phyloP scores from a whole-genome alignment of 805 yeast genomes.

The Priceomyces carsonii region DNA sequence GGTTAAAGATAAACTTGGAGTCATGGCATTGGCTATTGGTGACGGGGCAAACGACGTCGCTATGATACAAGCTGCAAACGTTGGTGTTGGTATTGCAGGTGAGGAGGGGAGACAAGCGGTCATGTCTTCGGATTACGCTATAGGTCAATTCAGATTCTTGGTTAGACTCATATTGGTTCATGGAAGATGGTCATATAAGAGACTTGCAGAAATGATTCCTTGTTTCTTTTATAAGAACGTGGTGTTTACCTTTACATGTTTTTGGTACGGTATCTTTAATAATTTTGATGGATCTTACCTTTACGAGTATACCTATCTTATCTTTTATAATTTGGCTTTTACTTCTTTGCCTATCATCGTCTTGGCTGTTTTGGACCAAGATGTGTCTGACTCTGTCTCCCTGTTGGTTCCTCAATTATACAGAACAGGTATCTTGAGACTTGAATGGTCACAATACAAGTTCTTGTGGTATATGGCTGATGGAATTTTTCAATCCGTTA shows the following conservation, averaged over 20 bases:
- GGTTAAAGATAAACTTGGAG: constrained; percentile 64
- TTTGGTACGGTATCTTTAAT: constrained; percentile 73
- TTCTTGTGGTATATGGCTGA: constrained; percentile 66
- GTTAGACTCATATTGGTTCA: constrained; percentile 68
- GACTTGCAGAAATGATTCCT: constrained; percentile 77
- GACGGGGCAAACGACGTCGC: constrained; percentile 89
- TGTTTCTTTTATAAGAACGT: constrained; percentile 78
- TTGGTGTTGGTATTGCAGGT: constrained; percentile 86
- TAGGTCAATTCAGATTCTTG: constrained; percentile 75
- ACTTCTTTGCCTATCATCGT: constrained; percentile 78
- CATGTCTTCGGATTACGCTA: constrained; percentile 81
- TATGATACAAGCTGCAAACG: constrained; percentile 84
- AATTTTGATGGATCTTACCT: constrained; percentile 75
- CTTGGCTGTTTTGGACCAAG: constrained; percentile 74
- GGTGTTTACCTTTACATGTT: constrained; percentile 68
- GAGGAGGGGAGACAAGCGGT: constrained; percentile 87
- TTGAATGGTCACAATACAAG: constrained; percentile 60
- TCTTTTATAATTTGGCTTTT: constrained; percentile 78
- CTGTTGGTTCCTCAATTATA: constrained; percentile 71
- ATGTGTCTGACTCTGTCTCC: constrained; percentile 64
- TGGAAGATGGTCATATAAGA: constrained; percentile 81
- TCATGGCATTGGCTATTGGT: constrained; percentile 80
- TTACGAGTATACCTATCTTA: constrained; percentile 75
- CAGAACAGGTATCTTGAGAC: constrained; percentile 62
- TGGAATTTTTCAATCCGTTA: constrained; percentile 70